phyloP scores from a whole-genome alignment of 2,329 filamentous ascomycete species.

The Fusarium decemcellulare region DNA sequence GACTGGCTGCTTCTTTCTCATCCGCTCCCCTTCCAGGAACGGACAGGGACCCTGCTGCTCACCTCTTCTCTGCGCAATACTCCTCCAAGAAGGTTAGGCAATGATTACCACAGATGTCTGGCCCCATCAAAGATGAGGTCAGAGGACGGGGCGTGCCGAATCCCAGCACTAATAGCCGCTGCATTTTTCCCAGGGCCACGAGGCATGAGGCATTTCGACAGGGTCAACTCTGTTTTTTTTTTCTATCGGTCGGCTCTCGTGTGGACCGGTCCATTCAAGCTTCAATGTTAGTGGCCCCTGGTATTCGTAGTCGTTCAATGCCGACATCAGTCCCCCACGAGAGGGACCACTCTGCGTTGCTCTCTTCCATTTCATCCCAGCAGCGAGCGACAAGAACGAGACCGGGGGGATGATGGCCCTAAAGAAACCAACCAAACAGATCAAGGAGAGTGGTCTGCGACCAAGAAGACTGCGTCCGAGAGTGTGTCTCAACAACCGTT shows the following conservation, averaged over 20 bases:
- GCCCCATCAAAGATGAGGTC: conserved; percentile 35
- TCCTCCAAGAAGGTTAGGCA: conserved; percentile 27
- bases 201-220: conserved; percentile 36
- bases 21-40: conserved; percentile 9
- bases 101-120: conserved; percentile 21
- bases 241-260: conserved; percentile 2
- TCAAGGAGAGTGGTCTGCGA: too few species aligned
- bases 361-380: conserved; percentile 2
- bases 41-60: conserved; percentile 15
- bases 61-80: not conserved
- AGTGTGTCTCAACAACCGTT: conserved; percentile 8
- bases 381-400: conserved; percentile 1
- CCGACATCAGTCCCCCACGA: conserved; percentile 20
- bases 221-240: conserved; percentile 26
- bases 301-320: conserved; percentile 3
- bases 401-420: not conserved
- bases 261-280: conserved; percentile 8
- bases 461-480: not conserved
- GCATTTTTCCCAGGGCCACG: conserved; percentile 1
- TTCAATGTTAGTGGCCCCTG: not conserved
- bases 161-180: conserved; percentile 23
- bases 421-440: too few species aligned
- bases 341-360: conserved; percentile 12
- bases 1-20: conserved; percentile 15
- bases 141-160: conserved; percentile 38